These are phyloP conservation scores for Penicillium fuscoglaucum DNA, from an alignment of 2,329 filamentous ascomycete species.

Conservation along the genomic window DNA sequence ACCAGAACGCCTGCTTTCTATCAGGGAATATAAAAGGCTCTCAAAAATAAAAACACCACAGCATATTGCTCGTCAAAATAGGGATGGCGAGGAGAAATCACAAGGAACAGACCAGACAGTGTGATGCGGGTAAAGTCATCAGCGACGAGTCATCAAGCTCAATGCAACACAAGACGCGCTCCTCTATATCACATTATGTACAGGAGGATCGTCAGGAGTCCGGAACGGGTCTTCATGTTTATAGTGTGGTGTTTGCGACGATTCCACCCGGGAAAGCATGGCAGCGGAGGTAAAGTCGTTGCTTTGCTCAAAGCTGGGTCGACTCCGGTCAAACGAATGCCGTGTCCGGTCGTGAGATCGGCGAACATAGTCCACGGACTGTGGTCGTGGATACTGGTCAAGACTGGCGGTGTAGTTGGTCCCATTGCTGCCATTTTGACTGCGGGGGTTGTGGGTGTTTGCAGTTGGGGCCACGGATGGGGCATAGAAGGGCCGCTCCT, in stretches of 20 bases:
- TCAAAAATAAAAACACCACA: slow-evolving; percentile 30
- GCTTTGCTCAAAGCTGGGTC: slow-evolving; percentile 81
- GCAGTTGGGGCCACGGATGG: slow-evolving; percentile 78
- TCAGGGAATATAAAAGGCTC: slow-evolving; percentile 38
- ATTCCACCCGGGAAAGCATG: slow-evolving; percentile 80
- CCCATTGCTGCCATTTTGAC: slow-evolving; percentile 89
- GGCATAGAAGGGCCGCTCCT: slow-evolving; percentile 88
- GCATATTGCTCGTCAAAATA: slow-evolving; percentile 28
- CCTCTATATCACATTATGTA: slow-evolving; percentile 34
- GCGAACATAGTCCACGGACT: slow-evolving; percentile 59
- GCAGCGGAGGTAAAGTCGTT: slow-evolving; percentile 91
- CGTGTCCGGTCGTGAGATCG: slow-evolving; percentile 86
- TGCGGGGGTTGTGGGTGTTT: slow-evolving; percentile 75
- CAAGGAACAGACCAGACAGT: slow-evolving; percentile 36
- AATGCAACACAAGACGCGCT: slow-evolving; percentile 24
- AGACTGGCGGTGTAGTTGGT: slow-evolving; percentile 74
- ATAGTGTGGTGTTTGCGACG: slow-evolving; percentile 48
- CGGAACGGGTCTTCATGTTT: slow-evolving; percentile 37
- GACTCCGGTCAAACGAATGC: slow-evolving; percentile 80
- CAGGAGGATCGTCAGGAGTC: slow-evolving; percentile 34
- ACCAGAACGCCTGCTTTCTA: slow-evolving; percentile 42
- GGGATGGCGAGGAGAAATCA: slow-evolving; percentile 14
- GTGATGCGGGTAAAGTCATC: slow-evolving; percentile 28
- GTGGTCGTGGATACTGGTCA: slow-evolving; percentile 54
- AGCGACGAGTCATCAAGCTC: slow-evolving; percentile 31